phyloP scores from a whole-genome alignment of 805 yeast species.

The Metschnikowia rubicola region DNA sequence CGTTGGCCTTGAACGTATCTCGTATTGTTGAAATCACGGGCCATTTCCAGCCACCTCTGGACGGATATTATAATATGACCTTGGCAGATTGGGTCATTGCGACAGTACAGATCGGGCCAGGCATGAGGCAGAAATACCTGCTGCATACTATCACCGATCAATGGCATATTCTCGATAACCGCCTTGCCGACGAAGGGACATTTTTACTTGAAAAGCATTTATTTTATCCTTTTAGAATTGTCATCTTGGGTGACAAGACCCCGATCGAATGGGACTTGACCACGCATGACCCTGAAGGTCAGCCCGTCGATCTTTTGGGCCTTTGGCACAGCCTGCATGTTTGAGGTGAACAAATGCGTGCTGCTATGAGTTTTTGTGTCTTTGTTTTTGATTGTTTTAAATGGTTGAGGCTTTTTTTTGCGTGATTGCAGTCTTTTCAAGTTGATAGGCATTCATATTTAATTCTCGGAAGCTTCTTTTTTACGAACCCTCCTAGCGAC shows the following conservation, averaged over 20 bases:
- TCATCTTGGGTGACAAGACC: background rate
- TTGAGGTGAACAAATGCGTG: background rate
- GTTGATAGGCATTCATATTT: no score
- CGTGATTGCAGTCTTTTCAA: no score
- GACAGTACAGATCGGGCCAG: background rate
- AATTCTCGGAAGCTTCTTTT: no score
- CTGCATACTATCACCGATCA: background rate
- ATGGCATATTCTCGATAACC: background rate
- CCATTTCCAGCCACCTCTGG: background rate
- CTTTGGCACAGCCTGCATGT: background rate
- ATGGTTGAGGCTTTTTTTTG: no score
- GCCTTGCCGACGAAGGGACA: background rate
- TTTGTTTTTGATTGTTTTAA: no score
- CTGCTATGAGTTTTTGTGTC: background rate
- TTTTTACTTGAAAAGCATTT: background rate
- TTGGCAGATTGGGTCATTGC: background rate
- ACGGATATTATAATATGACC: background rate
- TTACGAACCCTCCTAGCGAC: no score
- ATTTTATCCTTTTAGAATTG: background rate
- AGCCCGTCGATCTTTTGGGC: background rate
- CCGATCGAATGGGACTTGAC: background rate
- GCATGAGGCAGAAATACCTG: background rate
- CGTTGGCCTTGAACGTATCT: background rate
- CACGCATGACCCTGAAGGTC: background rate
- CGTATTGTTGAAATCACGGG: background rate